These are phyloP conservation scores for Berberis thunbergii DNA, from an alignment of 164 flowering plant genomes.

Conservation along the genomic window DNA sequence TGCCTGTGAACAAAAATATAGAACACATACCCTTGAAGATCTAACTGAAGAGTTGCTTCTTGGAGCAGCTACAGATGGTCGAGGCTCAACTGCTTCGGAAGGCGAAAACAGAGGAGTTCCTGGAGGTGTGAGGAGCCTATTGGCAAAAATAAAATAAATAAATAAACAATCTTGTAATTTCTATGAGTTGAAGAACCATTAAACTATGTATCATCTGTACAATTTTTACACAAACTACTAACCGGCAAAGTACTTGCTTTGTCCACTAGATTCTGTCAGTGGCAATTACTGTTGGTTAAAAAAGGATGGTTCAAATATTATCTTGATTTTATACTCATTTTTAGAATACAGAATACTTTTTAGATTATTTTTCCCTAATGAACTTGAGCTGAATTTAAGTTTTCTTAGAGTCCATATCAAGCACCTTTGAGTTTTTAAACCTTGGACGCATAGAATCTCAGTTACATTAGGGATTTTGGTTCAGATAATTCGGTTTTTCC, in stretches of 20 bases:
- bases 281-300: no score
- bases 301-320: no score
- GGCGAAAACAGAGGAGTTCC: constrained; percentile 65
- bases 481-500: no score
- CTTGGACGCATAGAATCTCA: no score
- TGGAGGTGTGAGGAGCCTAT: constrained; percentile 97
- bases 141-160: constrained; percentile 5
- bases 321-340: neutral
- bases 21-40: constrained; percentile 70
- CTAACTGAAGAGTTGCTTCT: constrained; percentile 44
- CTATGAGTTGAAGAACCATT: no score
- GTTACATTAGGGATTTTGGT: no score
- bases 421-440: no score
- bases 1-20: neutral
- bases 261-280: no score
- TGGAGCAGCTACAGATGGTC: constrained; percentile 35
- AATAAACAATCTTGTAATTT: neutral
- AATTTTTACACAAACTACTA: no score
- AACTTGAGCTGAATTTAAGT: neutral
- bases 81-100: constrained; percentile 46
- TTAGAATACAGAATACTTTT: neutral
- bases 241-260: neutral
- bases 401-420: no score
- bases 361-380: neutral
- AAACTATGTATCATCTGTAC: no score